Base-by-base conservation (phyloP, 345 rosid genomes). In the Murraya koenigii region DNA sequence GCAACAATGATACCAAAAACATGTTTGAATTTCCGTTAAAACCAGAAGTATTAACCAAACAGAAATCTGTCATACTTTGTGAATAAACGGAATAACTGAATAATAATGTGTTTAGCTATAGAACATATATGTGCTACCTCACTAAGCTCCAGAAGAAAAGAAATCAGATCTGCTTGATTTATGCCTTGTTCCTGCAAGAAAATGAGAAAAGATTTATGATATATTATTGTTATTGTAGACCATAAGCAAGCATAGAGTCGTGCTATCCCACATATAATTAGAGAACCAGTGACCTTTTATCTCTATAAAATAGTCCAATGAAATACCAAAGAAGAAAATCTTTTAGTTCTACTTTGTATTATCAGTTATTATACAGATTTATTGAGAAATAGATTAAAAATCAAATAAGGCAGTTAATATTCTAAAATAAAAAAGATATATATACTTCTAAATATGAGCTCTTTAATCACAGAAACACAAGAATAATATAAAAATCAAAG, bases 141-240 rank as follows among this genome's bases (percentile, higher is more conserved):
- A 22, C 99, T 96, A 71, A 96, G 99, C 89, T 96, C 99, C 3
- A 96, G 87, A 83, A 96, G 86, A 88, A 96, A 96, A 6, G 98
- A 87, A 85, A 96, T 96, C 74, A 96, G 79, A 84, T 92, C 97
- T 23, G 97, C 89, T 69, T 95, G 89, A 78, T 94, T 97, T 69
- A 89, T 84, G 78, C 88, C 98, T 78, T 91, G 90, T 81, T 96
- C 97, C 98, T 94, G 91, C 81, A 86, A 58, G 83, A 75, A 75
- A 81, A 81, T 63, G 64, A 52, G 54, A 79, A 71, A 70, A 62
- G 41, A 58, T 36, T 10, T 56, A 3, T 44, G 15, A 66, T 67
- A 69, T 11, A 52, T 63, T 69, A 65, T 56, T 19, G 1, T 26
- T 15, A 26, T 63, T 33, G 15, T 44, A 71, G 25, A 4, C 26